Base-by-base conservation (phyloP, 208 protist genomes). In the Entamoeba moshkovskii region DNA sequence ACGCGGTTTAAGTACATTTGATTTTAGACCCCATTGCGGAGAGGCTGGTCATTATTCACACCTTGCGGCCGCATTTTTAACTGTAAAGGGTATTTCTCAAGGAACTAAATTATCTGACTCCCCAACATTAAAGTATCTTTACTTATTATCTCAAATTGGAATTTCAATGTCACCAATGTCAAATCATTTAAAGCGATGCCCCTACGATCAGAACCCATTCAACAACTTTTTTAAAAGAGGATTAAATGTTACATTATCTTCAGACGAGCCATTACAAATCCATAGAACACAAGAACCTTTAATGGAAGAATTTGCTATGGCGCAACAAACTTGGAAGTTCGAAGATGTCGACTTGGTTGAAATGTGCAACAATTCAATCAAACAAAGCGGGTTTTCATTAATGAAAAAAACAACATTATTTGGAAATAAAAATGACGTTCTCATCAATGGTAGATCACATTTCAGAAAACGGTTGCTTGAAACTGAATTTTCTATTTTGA, bases 141-240 rank as follows among this genome's bases (percentile, higher is more conserved):
- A 94, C 47, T 99, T 99, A 96, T 96, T 99, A 5, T 95, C 96
- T 33, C 98, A 99, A 96, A 97, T 99, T 95, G 98, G 98, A 52
- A 95, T 99, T 33, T 98, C 98, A 73, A 97, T 99, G 92, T 99
- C 98, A 42, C 99, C 99, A 33, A 96, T 99, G n/a, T 98, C 97
- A 96, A 99, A 99, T 96, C 99, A 99, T 96, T 97, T 97, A 11
- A 97, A 99, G 8, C 99, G 99, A 95, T 95, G 99, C 46, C 95
- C 97, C 22, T 99, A 99, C 95, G 91, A 98, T 49, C 97, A 97
- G 93, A 99, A 99, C 95, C 98, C 98, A 42, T 99, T 99, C 94
- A 97, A 97, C 8, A n/a, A 59, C 13, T 91, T 94, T 42, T 94
- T 94, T 66, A 45, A 42, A 29, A 6, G 38, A n/a, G 93, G 93